Base-by-base conservation (phyloP, 441 rosid species). In the Caryocar brasiliense region DNA sequence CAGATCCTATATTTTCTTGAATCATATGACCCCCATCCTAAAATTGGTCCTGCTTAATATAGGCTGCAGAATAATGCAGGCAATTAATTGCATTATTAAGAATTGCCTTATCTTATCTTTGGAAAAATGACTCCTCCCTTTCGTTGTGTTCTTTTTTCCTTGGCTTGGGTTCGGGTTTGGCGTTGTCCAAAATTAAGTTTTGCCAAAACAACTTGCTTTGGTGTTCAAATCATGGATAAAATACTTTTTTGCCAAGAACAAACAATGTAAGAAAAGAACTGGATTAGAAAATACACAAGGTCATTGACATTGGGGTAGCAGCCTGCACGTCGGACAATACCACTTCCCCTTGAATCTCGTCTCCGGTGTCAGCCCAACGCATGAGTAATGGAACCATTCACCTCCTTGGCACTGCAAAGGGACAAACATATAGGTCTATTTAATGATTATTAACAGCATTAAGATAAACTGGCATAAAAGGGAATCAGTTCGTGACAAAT, bases 341-440 rank as follows among this genome's bases (percentile, higher is more conserved):
- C 99, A 93, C 61, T 92, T 88, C 40, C 95, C 97, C 71, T 77
- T 86, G 72, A 92, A 92, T 72, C 99, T 78, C 18, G 95, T 92
- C 75, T 92, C 97, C 0, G 97, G 92, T 14, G 95, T 85, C 61
- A 92, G 78, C 39, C 99, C 99, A 44, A 92, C 99, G 22, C 99
- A 91, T 0, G 83, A 21, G 50, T 92, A 92, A 51, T 88, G 99
- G 77, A 92, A 92, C 99, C 99, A 88, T 65, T 92, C 97, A 30
- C 99, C 99, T 74, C 98, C 98, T 62, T 84, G 85, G 66, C 97
- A 92, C 99, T 86, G 76, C 54, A 24, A 56, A 58, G 27, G 32
- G 24, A 61, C 7, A 33, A 64, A 58, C 25, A 37, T 4, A 26
- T 52, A n/a, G 33, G 32, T 21, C 38, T 28, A 53, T 15, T 15